A percentile compares a stretch with the other conserved stretches of the same genome.
Evolutionary conservation across 805 yeast genomes (phyloP).

Genomic region (Candida tibetensis): DNA sequence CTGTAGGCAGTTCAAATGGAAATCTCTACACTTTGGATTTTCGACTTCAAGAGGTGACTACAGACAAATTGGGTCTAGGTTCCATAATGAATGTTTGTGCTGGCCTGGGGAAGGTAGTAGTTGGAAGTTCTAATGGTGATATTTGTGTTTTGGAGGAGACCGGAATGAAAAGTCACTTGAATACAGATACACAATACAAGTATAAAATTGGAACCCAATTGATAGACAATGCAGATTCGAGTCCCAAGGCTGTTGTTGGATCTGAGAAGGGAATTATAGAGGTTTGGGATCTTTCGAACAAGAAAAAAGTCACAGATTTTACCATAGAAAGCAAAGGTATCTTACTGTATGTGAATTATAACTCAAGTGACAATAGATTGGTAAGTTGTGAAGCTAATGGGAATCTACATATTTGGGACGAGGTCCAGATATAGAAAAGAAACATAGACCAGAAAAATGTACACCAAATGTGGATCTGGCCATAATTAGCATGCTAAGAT

Average conservation of each 20-base stretch:
- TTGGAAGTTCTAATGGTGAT: not conserved
- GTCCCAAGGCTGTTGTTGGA: conserved; percentile 7
- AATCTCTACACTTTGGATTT: conserved; percentile 22
- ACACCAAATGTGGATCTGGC: too few species aligned
- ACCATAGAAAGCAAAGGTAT: not conserved
- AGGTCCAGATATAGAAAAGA: too few species aligned
- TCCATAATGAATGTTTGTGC: conserved; percentile 4
- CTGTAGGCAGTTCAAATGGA: conserved; percentile 23
- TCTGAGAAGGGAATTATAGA: conserved; percentile 18
- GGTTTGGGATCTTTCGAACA: conserved; percentile 11
- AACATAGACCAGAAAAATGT: too few species aligned
- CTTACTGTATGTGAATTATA: not conserved
- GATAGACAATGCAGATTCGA: not conserved
- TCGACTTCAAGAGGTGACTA: conserved; percentile 11
- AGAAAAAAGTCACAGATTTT: not conserved
- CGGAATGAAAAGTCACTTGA: not conserved
- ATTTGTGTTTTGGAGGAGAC: not conserved
- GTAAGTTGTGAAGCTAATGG: conserved; percentile 21
- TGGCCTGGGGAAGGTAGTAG: not conserved
- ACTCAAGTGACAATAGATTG: conserved; percentile 11
- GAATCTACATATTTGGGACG: conserved; percentile 22
- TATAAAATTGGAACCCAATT: not conserved
- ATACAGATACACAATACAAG: not conserved
- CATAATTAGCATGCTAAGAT: too few species aligned
- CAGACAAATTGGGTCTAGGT: conserved; percentile 2